Percentiles rank a stretch among this genome's conserved stretches.
phyloP scores from a whole-genome alignment of 768 basidiomycete species.

The Lactarius sanguifluus region DNA sequence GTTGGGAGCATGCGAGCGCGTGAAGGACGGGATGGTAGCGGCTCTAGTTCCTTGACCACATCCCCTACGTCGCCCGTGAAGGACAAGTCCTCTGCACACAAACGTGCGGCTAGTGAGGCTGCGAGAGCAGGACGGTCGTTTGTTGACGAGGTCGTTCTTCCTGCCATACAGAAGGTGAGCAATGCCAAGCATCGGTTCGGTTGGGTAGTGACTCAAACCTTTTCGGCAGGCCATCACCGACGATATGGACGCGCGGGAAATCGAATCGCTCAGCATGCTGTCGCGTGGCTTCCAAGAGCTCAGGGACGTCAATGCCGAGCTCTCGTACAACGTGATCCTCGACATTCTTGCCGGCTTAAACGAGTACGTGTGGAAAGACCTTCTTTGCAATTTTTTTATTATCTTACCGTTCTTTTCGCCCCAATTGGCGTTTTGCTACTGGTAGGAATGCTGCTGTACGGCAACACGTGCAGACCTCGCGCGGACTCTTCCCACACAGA shows the following conservation, averaged over 20 bases:
- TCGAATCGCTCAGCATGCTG: conserved; percentile 87
- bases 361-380: conserved; percentile 56
- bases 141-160: conserved; percentile 83
- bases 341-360: conserved; percentile 90
- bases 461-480: conserved; percentile 80
- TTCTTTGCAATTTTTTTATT: background rate
- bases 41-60: conserved; percentile 35
- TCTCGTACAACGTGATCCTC: conserved; percentile 85
- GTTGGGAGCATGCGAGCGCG: conserved; percentile 66
- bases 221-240: conserved; percentile 62
- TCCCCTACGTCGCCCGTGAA: conserved; percentile 50
- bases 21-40: conserved; percentile 49
- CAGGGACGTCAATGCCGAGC: conserved; percentile 74
- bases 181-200: background rate
- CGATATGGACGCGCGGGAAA: conserved; percentile 85
- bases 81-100: conserved; percentile 43
- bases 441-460: conserved; percentile 73
- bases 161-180: conserved; percentile 67
- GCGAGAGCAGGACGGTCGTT: conserved; percentile 66
- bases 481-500: conserved; percentile 76
- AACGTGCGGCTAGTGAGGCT: conserved; percentile 52
- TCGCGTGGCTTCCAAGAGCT: conserved; percentile 88
- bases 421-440: conserved; percentile 9
- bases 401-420: conserved; percentile 7
- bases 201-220: conserved; percentile 4